A percentile compares a stretch with the other conserved stretches of the same genome.
These are phyloP conservation scores for Saccharum spontaneum DNA, from an alignment of 176 grass and related monocot genomes.

Conservation along the genomic window DNA sequence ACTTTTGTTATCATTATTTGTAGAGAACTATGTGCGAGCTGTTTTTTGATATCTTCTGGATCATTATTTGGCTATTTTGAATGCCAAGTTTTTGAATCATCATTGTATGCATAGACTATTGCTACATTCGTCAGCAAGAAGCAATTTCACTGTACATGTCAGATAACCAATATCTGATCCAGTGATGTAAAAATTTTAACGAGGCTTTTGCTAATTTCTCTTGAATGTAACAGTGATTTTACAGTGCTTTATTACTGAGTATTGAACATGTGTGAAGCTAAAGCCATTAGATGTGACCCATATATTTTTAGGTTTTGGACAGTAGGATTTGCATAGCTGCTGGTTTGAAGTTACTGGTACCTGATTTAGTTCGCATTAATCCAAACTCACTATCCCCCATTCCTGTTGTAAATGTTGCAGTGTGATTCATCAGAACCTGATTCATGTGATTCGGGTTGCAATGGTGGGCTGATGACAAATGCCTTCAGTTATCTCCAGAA, in stretches of 20 bases:
- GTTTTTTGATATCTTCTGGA: not conserved
- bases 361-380: not conserved
- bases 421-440: conserved; percentile 65
- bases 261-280: not conserved
- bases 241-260: not conserved
- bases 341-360: not conserved
- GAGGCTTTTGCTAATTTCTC: not conserved
- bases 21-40: not conserved
- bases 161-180: not conserved
- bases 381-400: not conserved
- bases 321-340: not conserved
- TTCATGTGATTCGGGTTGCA: conserved; percentile 79
- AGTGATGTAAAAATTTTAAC: not conserved
- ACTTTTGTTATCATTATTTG: not conserved
- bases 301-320: not conserved
- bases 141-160: not conserved
- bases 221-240: not conserved
- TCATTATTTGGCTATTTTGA: not conserved
- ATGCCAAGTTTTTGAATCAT: not conserved
- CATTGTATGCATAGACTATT: not conserved
- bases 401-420: conserved; percentile 47
- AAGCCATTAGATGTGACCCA: not conserved
- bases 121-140: not conserved
- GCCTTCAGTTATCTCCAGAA: conserved; percentile 79
- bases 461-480: conserved; percentile 78